Evolutionary conservation across 805 yeast genomes (phyloP), one percentile per base, ranked within the genome.

Genomic region (Saturnispora ahearnii): DNA sequence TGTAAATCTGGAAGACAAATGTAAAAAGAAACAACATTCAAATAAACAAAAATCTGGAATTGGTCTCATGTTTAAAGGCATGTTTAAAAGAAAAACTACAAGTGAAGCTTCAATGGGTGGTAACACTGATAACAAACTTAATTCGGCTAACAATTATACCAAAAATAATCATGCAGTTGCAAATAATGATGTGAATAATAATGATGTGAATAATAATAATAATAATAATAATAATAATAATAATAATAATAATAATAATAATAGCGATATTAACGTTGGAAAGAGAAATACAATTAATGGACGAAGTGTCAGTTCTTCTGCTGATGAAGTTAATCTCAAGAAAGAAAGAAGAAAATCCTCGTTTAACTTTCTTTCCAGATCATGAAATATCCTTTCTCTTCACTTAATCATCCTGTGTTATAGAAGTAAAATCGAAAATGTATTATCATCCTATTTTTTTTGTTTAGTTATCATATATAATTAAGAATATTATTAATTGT

Each of bases 301-400:
- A 24, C 11, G n/a, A 21, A 26, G 15, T 22, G n/a, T 12, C 5
- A 38, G 5, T 6, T 13, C 15, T 18, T 18, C 24, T 11, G 10
- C 24, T 5, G 30, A 24, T 12, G 42, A 38, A 24, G 21, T 21
- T 3, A 11, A 13, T 11, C 2, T 10, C n/a, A 47, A 47, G 28
- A 47, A 33, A 24, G 45, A 47, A 24, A 47, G 33, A 34, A 40
- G 45, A 29, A 47, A 47, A n/a, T 47, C 50, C 1, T 47, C 50
- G 3, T 33, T 47, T n/a, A 38, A 46, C 11, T 46, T 46, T 36
- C 28, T 46, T 3, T 21, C 37, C 7, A 31, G 38, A 31, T 31
- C 12, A 37, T 40, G 31, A 30, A n/a, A 37, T 21, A 12, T 24
- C 34, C 34, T 31, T 13, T 31, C 9, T 26, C 29, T 26, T 26